Base-by-base conservation (phyloP, 192 early-diverging fungal species). In the Linderina pennispora region DNA sequence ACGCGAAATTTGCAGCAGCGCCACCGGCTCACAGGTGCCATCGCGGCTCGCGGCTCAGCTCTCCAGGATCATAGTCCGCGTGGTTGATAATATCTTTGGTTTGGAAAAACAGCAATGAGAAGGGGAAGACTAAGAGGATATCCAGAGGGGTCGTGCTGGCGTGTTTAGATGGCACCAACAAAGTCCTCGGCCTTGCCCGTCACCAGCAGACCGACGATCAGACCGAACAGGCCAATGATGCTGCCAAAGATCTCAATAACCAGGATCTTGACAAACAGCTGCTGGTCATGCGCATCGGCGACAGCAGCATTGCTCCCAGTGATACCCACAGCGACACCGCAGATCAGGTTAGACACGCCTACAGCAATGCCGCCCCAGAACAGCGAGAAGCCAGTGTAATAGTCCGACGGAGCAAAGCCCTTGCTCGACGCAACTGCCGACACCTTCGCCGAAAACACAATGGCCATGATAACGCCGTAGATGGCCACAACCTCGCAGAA, bases 401-500 rank as follows among this genome's bases (percentile, higher is more conserved):
- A 90, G 53, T 75, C 80, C 20, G 72, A 72, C 24, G 55, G 15
- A 25, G 75, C 70, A 45, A 77, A 82, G 13, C 84, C 70, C 1
- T 47, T 22, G 11, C 48, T 43, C 16, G 58, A 45, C 11, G 52
- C 37, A 18, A 85, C 77, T 3, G 80, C 77, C 21, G 76, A 77
- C 8, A 96, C 55, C 60, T 94, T 95, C 9, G 89, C 76, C 7
- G 88, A 88, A 61, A 93, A 96, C 24, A 98, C 90, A 53, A 98
- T 98, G 17, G 92, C 90, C 81, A 98, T 95, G 55, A 98, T 97
- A 19, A 98, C 79, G 45, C 95, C 95, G 75, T 98, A 98, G 51
- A 98, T 98, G 50, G 93, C 95, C 9, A 98, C 95, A 39, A 97
- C 96, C 76, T 98, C 96, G 74, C 93, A 98, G 59, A 98, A 98